phyloP scores from a whole-genome alignment of 768 basidiomycete genomes.

The Lepiota brunneoincarnata region DNA sequence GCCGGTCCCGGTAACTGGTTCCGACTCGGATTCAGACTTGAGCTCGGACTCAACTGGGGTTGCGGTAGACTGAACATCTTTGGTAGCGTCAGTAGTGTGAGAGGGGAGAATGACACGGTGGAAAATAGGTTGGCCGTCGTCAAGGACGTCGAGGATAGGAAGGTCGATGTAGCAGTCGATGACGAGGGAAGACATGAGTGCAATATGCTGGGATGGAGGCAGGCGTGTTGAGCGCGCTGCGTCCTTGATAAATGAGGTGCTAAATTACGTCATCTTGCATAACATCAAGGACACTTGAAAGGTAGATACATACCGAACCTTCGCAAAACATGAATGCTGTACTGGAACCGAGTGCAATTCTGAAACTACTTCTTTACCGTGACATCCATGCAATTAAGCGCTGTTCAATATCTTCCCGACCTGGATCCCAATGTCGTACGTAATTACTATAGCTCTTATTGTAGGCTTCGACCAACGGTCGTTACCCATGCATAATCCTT shows the following conservation, averaged over 20 bases:
- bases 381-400: no score
- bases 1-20: no score
- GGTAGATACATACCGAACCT: no score
- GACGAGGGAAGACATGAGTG: slow-evolving; percentile 9
- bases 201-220: not conserved
- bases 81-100: not conserved
- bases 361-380: no score
- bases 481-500: no score
- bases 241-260: not conserved
- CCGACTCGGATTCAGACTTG: not conserved
- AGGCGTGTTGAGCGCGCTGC: not conserved
- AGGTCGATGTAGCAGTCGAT: slow-evolving; percentile 12
- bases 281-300: no score
- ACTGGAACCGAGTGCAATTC: no score
- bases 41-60: not conserved
- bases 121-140: slow-evolving; percentile 9
- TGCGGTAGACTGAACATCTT: slow-evolving; percentile 2
- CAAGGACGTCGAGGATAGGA: slow-evolving; percentile 10
- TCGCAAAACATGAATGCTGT: no score
- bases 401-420: no score
- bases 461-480: no score
- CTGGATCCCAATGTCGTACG: no score
- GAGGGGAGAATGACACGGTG: slow-evolving; percentile 4
- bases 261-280: slow-evolving; percentile 3
- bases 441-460: no score